These are phyloP conservation scores for Diplodia seriata DNA, from an alignment of 2,329 filamentous ascomycete genomes.

Conservation along the genomic window DNA sequence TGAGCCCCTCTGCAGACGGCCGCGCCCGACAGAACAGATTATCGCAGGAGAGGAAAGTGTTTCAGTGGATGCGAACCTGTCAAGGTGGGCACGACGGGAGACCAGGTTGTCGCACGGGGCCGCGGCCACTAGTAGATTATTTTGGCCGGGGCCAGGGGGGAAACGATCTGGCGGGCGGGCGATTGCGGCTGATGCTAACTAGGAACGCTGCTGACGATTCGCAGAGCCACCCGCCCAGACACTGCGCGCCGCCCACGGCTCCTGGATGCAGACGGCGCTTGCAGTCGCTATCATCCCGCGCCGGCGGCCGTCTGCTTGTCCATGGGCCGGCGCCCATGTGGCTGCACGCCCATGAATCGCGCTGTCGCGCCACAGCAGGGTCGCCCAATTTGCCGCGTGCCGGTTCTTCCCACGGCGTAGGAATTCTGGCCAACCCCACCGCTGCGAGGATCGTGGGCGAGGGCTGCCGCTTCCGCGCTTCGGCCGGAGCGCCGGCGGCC, in stretches of 20 bases:
- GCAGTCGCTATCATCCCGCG: slow-evolving; percentile 1
- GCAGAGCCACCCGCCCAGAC: slow-evolving; percentile 1
- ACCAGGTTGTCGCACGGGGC: slow-evolving; percentile 14
- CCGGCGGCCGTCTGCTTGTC: not conserved
- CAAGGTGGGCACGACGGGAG: slow-evolving; percentile 19
- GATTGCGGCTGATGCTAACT: slow-evolving; percentile 17
- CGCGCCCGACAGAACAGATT: slow-evolving; percentile 20
- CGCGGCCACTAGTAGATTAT: slow-evolving; percentile 18
- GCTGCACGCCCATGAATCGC: slow-evolving; percentile 12
- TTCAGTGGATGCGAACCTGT: slow-evolving; percentile 22
- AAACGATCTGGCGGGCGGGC: slow-evolving; percentile 12
- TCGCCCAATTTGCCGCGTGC: slow-evolving; percentile 12
- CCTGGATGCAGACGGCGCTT: slow-evolving; percentile 1
- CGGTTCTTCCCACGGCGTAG: slow-evolving; percentile 10
- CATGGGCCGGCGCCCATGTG: slow-evolving; percentile 14
- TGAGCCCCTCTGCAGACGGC: slow-evolving; percentile 26
- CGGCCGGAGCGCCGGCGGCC: not conserved
- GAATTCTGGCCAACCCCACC: slow-evolving; percentile 14
- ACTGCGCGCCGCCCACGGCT: not conserved
- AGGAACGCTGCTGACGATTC: slow-evolving; percentile 2
- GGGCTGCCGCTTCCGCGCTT: slow-evolving; percentile 4
- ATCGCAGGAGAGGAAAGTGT: slow-evolving; percentile 27
- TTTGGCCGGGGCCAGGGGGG: slow-evolving; percentile 8
- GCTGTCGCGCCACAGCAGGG: slow-evolving; percentile 13
- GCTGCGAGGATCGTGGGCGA: slow-evolving; percentile 18